Conservation (phyloP, 2,329 filamentous ascomycete species). For the Aspergillus cejpii region DNA sequence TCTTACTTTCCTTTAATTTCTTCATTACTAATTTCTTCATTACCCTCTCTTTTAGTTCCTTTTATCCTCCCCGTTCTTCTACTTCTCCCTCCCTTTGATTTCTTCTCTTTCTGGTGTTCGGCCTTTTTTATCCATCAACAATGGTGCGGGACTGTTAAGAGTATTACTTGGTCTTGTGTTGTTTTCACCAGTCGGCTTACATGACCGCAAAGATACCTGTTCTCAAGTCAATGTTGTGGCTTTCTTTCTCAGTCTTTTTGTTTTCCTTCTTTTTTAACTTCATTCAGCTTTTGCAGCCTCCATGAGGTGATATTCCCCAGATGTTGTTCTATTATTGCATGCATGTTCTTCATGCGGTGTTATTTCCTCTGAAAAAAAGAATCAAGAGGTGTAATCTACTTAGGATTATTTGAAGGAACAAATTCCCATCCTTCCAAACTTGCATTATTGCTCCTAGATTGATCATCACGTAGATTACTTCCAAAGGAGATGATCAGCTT, state of each 20-base stretch:
- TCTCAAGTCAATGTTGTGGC: conserved; percentile 21
- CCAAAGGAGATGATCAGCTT: no score
- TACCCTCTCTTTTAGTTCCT: conserved; percentile 2
- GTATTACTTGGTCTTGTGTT: conserved; percentile 10
- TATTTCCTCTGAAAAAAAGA: conserved; percentile 5
- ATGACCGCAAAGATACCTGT: conserved; percentile 33
- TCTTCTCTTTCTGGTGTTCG: conserved; percentile 5
- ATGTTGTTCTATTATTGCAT: conserved; percentile 14
- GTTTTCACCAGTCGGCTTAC: conserved; percentile 19
- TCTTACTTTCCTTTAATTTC: conserved; percentile 1
- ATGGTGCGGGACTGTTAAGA: conserved; percentile 12
- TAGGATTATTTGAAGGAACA: conserved; percentile 8
- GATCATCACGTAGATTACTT: not conserved
- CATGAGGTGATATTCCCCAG: conserved; percentile 13
- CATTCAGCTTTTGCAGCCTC: conserved; percentile 9
- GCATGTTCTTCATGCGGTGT: conserved; percentile 11
- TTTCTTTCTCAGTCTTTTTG: conserved; percentile 9
- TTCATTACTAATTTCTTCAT: not conserved
- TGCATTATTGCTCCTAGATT: not conserved
- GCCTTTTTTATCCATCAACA: conserved; percentile 9
- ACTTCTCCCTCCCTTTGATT: conserved; percentile 5
- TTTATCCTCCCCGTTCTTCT: conserved; percentile 5
- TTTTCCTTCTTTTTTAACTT: conserved; percentile 9
- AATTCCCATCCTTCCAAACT: not conserved
- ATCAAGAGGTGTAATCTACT: conserved; percentile 15